These are phyloP conservation scores for Zopfochytrium polystomum DNA, from an alignment of 371 early-diverging fungal genomes.

Conservation along the genomic window DNA sequence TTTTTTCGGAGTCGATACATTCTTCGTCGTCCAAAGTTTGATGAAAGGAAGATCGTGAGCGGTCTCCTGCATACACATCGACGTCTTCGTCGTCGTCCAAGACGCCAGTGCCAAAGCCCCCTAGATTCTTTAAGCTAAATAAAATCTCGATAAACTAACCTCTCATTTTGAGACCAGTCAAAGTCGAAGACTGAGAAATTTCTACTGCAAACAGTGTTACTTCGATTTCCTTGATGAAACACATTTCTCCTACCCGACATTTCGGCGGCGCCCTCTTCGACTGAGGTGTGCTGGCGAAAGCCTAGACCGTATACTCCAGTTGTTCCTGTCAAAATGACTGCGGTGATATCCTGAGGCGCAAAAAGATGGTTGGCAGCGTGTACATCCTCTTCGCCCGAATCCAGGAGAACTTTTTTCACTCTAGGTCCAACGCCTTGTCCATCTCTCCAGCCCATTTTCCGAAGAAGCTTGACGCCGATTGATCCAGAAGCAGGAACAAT, in stretches of 20 bases:
- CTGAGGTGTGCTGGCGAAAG: constrained; percentile 25
- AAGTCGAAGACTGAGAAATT: neutral
- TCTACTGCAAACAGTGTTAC: neutral
- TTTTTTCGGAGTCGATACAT: neutral
- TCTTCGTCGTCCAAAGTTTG: neutral
- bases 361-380: constrained; percentile 54
- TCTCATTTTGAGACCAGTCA: neutral
- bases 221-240: neutral
- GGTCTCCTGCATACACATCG: neutral
- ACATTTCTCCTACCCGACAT: neutral
- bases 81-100: constrained; percentile 51
- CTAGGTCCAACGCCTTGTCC: constrained; percentile 82
- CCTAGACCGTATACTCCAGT: constrained; percentile 66
- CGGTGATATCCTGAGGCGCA: constrained; percentile 70
- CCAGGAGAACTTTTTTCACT: constrained; percentile 33
- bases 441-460: constrained; percentile 80
- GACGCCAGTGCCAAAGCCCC: constrained; percentile 52
- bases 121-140: constrained; percentile 14
- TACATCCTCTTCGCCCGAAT: constrained; percentile 40
- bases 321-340: constrained; percentile 51
- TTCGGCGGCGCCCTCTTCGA: neutral
- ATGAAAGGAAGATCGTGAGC: neutral
- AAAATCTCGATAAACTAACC: neutral
- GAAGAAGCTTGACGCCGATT: constrained; percentile 58
- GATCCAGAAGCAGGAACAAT: constrained; percentile 57